Evolutionary conservation across 495 filamentous ascomycete genomes (phyloP).

Genomic region (Aspergillus coremiiformis): DNA sequence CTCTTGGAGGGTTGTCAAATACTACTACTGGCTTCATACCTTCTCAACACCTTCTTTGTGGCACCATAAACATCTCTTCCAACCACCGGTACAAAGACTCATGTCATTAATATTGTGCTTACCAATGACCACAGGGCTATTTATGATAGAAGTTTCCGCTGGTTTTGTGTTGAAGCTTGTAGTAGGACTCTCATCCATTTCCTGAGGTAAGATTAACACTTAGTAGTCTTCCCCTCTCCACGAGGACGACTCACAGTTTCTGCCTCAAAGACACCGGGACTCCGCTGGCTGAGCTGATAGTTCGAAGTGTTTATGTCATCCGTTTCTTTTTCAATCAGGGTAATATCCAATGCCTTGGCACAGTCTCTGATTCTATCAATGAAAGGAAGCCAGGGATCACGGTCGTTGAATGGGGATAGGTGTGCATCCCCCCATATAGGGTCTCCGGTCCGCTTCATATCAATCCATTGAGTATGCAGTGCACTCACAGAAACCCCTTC

Average conservation of each 20-base stretch:
- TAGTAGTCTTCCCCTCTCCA: not conserved
- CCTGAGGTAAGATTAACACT: not conserved
- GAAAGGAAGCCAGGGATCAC: constrained; percentile 14
- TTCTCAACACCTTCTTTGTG: not conserved
- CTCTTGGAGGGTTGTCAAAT: not conserved
- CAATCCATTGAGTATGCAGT: constrained; percentile 19
- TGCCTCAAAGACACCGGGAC: not conserved
- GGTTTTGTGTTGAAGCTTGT: not conserved
- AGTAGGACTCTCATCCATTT: not conserved
- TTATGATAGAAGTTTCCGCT: not conserved
- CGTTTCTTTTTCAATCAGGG: constrained; percentile 5
- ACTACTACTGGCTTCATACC: not conserved
- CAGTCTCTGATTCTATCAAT: constrained; percentile 15
- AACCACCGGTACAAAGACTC: constrained; percentile 3
- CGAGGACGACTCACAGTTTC: not conserved
- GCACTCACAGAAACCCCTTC: constrained; percentile 1
- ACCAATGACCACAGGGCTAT: not conserved
- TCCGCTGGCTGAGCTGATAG: not conserved
- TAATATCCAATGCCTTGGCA: constrained; percentile 9
- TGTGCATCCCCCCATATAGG: constrained; percentile 24
- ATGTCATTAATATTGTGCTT: not conserved
- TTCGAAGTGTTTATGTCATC: constrained; percentile 14
- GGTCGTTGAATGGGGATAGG: constrained; percentile 11
- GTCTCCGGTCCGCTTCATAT: constrained; percentile 10
- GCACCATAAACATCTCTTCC: constrained; percentile 24